Evolutionary conservation across 164 flowering plant species (phyloP), one percentile per base, ranked within the genome.

Genomic region (Sedum album): DNA sequence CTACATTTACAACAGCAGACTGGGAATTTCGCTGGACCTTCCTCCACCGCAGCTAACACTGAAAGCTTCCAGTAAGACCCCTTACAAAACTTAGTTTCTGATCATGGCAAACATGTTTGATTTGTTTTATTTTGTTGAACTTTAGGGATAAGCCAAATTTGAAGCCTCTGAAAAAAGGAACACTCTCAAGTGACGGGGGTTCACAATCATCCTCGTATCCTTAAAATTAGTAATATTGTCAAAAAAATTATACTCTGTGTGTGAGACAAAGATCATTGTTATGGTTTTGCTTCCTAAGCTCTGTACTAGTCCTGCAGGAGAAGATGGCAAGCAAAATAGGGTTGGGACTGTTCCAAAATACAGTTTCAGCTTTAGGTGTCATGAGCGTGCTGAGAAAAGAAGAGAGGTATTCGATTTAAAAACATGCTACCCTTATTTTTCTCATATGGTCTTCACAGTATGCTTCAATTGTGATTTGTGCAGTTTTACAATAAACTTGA

Each of bases 1-100:
- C 55, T 48, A 49, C 55, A 5, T 49, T 4, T 5, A 18, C 6
- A 36, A 42, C 76, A 80, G 88, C 78, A 83, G 66, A 66, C 82
- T 77, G 79, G 71, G 53, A 85, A 81, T 60, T 72, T 85, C 73
- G 84, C 68, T 60, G 74, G 74, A 30, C 73, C 71, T 15, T 65
- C 76, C 35, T 70, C 80, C 11, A 38, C 70, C 5, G 65, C 61
- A 23, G 72, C 68, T 36, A 48, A 51, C 28, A 65, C 76, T 70
- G 85, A 89, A 73, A 84, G 73, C 73, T 61, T 57, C 41, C 69
- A 41, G 97, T 91, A 85, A 74, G 93, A 83, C 65, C 39, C 70
- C n/a, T n/a, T n/a, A n/a, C n/a, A n/a, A n/a, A n/a, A n/a, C n/a
- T n/a, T n/a, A n/a, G n/a, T n/a, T n/a, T n/a, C n/a, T n/a, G n/a